Evolutionary conservation across 345 rosid species (phyloP), one percentile per base, ranked within the genome.

Genomic region (Corchorus olitorius): DNA sequence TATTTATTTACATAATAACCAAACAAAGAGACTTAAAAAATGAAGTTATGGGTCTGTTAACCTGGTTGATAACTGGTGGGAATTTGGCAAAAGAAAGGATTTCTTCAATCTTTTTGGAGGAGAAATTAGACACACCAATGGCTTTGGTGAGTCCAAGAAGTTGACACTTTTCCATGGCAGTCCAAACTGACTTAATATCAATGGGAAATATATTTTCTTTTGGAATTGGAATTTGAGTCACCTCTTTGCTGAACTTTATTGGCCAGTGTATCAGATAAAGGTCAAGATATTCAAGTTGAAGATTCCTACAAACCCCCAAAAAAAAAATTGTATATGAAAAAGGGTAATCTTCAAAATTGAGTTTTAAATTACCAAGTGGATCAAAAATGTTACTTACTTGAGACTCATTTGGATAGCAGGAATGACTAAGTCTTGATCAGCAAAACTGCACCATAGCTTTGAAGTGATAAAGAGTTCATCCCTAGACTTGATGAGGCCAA

Each of bases 221-320:
- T 3, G 73, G 73, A 4, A 70, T 15, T 1, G 73, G 61, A 10
- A 70, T 9, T 13, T 59, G 61, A 70, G 16, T 53, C 11, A 37
- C 17, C 17, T 70, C 49, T 70, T 70, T 70, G 61, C 48, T 83
- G 70, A 85, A 35, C 35, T 82, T 83, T 41, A 80, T 77, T 0
- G 88, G 90, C 72, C 71, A 83, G 67, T 85, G 88, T 43, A 87
- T 78, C 7, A 85, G 79, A 71, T 87, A 80, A 16, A 82, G 81
- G 58, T 87, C 88, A 45, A 87, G 70, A 22, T 85, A 82, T 34
- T 81, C 85, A 20, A 82, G 52, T 74, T 78, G 75, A 58, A 87
- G 68, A 65, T 76, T 87, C 86, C 88, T 87, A 37, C 43, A 52
- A 50, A 39, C 20, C 14, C 72, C 46, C 20, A 20, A 61, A 70